A percentile compares a stretch with the other conserved stretches of the same genome.
Conservation (phyloP, 108 stramenopile species). For the Cyclotella baltica region DNA sequence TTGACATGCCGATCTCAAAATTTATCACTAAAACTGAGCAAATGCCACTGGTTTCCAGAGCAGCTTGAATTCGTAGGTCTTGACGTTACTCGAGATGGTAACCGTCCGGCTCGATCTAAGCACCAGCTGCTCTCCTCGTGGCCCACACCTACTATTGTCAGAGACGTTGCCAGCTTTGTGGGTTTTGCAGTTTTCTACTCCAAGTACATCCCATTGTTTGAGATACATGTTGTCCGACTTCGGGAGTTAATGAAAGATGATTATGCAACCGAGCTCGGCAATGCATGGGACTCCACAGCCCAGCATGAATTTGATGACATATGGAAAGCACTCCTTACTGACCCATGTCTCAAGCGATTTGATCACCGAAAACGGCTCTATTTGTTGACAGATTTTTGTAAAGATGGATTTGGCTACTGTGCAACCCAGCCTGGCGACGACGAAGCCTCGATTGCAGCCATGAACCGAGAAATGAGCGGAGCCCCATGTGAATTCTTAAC, state of each 20-base stretch:
- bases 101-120: conserved; percentile 3
- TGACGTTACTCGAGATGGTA: conserved; percentile 1
- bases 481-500: conserved; percentile 2
- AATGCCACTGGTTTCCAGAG: conserved; percentile 6
- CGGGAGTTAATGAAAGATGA: not conserved
- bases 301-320: conserved; percentile 5
- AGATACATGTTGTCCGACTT: conserved; percentile 1
- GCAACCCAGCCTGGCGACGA: conserved; percentile 8
- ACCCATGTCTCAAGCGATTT: conserved; percentile 16
- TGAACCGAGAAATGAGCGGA: not conserved
- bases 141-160: conserved; percentile 3
- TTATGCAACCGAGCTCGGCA: not conserved
- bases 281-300: not conserved
- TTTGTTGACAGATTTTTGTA: conserved; percentile 3
- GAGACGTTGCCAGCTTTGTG: conserved; percentile 16
- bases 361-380: not conserved
- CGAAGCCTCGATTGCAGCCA: conserved; percentile 2
- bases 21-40: not conserved
- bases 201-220: conserved; percentile 20
- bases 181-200: conserved; percentile 14
- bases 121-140: conserved; percentile 5
- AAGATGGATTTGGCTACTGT: conserved; percentile 1
- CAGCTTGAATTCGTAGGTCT: conserved; percentile 2
- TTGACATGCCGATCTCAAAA: not conserved
- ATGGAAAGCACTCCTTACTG: conserved; percentile 1